A percentile compares a stretch with the other conserved stretches of the same genome.
Evolutionary conservation across 2,329 filamentous ascomycete species (phyloP).

Genomic region (Claviceps arundinis): DNA sequence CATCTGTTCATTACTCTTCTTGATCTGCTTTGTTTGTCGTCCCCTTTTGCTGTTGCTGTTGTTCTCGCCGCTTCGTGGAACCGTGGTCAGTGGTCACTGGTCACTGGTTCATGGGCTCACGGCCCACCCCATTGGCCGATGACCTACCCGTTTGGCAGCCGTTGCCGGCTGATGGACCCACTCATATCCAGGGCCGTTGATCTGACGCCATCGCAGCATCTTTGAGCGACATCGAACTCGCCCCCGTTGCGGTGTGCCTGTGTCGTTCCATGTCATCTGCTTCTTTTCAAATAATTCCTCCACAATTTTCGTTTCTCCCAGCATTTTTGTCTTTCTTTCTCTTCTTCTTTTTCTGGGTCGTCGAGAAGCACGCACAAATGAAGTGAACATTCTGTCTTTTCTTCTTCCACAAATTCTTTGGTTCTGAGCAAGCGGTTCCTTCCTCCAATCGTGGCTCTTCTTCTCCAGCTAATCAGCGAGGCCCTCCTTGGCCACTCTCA

Average conservation of each 20-base stretch:
- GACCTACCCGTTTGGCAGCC: background rate
- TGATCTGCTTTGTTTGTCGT: no score
- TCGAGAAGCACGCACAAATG: background rate
- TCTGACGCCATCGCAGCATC: slow-evolving; percentile 9
- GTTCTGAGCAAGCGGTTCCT: no score
- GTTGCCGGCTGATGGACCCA: background rate
- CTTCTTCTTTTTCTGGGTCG: background rate
- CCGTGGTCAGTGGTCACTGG: no score
- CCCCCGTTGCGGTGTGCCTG: background rate
- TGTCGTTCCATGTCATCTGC: background rate
- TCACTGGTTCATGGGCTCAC: no score
- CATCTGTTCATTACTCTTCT: background rate
- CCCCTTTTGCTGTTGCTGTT: no score
- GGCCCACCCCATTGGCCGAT: no score
- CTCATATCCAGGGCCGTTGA: background rate
- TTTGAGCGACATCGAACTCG: background rate
- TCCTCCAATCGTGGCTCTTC: no score
- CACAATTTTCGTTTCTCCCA: background rate
- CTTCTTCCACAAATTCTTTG: background rate
- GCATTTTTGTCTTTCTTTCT: background rate
- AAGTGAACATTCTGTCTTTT: background rate
- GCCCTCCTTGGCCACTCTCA: background rate
- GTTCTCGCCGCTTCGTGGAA: no score
- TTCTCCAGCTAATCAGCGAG: slow-evolving; percentile 1
- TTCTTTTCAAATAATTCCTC: background rate